Base-by-base conservation (phyloP, 371 early-diverging fungal species). In the Zancudomyces culisetae region DNA sequence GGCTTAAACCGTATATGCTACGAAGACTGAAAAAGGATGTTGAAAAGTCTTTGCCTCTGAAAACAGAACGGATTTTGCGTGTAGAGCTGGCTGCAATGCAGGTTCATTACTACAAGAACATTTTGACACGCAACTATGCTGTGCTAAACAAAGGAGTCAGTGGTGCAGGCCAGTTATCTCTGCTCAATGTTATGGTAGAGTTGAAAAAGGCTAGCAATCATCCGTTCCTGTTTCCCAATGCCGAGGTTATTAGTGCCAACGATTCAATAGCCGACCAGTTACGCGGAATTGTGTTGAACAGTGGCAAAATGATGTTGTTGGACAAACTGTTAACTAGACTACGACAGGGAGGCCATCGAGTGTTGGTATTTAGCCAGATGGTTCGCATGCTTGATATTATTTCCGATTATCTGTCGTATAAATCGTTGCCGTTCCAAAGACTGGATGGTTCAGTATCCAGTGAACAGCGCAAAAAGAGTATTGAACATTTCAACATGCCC, bases 141-240 rank as follows among this genome's bases (percentile, higher is more conserved):
- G 82, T 76, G n/a, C 74, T 98, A 2, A 84, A 80, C 60, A 76
- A 77, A 54, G 85, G 87, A 22, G 73, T 75, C 23, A 63, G 81
- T 1, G 91, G 89, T 18, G 76, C 80, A 43, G 78, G 73, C 53
- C 88, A 83, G 66, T 76, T 85, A 70, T 90, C 83, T 58, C 78
- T 90, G 74, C 74, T 88, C 22, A 97, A 97, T 62, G 85, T 95
- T 45, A 85, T 92, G 47, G 93, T 89, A 62, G 92, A 94, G 75
- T 79, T 99, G 28, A 90, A 98, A 64, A 99, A 99, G 64, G 95
- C 91, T 47, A 87, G 94, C 56, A 99, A 98, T 62, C 99, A 99
- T 64, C 99, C 99, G 1, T 99, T 83, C 64, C 69, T 99, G 42
- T 85, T 99, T 43, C 84, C 85, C 12, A 84, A 86, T 49, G 89